Percentiles rank a stretch among this genome's conserved stretches.
Conservation (phyloP, 1,284 basidiomycete genomes). For the Trichosporon faecale region DNA sequence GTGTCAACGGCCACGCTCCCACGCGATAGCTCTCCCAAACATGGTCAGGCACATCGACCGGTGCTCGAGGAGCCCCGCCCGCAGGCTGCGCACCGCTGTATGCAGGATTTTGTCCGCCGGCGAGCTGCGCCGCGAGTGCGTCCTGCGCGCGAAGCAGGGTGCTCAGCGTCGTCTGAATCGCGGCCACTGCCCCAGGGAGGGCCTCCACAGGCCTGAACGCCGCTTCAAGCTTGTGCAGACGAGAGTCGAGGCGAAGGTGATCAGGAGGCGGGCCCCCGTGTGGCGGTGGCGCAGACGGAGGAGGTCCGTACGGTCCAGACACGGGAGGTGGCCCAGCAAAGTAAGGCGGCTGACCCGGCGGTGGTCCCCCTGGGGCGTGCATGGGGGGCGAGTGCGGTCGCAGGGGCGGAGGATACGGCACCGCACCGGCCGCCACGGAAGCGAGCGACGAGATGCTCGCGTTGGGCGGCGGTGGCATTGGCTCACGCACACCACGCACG, state of each 20-base stretch:
- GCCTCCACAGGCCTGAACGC: constrained; percentile 21
- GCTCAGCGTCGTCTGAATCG: constrained; percentile 23
- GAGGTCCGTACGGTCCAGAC: constrained; percentile 12
- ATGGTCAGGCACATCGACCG: constrained; percentile 31
- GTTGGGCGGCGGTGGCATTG: constrained; percentile 39
- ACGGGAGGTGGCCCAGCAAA: constrained; percentile 13
- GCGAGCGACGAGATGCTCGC: constrained; percentile 28
- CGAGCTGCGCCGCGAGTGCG: constrained; percentile 14
- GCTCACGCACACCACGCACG: constrained; percentile 36
- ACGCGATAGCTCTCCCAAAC: constrained; percentile 43
- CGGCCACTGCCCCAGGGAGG: constrained; percentile 17
- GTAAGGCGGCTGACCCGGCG: constrained; percentile 15
- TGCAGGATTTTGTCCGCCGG: not conserved
- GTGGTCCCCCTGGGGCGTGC: constrained; percentile 14
- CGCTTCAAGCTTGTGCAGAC: constrained; percentile 22
- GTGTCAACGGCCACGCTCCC: constrained; percentile 46
- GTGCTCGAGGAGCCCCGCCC: not conserved
- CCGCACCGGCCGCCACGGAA: constrained; percentile 15
- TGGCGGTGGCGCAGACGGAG: constrained; percentile 10
- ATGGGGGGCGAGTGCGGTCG: constrained; percentile 21
- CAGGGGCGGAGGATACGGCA: constrained; percentile 21
- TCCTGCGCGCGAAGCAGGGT: constrained; percentile 21
- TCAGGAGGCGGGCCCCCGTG: constrained; percentile 11
- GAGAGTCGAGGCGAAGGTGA: constrained; percentile 17
- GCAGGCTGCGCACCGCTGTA: constrained; percentile 3